Evolutionary conservation across 208 protist species (phyloP), one percentile per base, ranked within the genome.

Genomic region (Leishmania martiniquensis): DNA sequence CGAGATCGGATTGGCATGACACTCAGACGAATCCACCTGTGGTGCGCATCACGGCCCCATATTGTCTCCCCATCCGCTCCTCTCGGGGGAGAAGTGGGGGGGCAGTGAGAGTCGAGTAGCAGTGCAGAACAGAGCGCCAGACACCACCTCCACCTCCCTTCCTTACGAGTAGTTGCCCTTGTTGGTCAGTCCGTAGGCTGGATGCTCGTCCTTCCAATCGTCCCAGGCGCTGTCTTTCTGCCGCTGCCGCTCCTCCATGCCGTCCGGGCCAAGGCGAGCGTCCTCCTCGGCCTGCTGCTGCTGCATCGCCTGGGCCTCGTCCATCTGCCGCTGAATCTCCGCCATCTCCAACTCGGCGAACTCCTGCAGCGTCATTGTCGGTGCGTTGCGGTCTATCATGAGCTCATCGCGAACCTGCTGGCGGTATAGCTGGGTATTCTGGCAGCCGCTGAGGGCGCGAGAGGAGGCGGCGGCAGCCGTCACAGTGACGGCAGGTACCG

Each of bases 141-240:
- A 12, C 66, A 15, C 66, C 34, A 12, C 66, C 39, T 20, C 37
- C n/a, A 10, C 17, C 34, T 17, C 47, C 44, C 49, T 29, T 0
- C 20, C 29, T 74, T 79, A 96, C 39, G 93, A 85, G 82, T 96
- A 97, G 81, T 97, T 97, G 34, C 94, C 94, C 81, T 92, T 93
- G 66, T 88, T 89, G 4, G 91, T 95, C 29, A 87, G 52, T 15
- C 94, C 94, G 77, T 90, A 92, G 15, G 89, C 88, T 32, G 94
- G 89, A 79, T 97, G 85, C 44, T 90, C 91, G 62, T 97, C 94
- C 81, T 95, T 95, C 94, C 94, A 97, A 69, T 97, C 79, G 6
- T 84, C 85, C 89, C 93, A 91, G 51, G 71, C 65, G 65, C 83
- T 89, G 77, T 95, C 90, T 82, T 95, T 94, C 76, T 94, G 78